Base-by-base conservation (phyloP, 805 yeast genomes). In the Blastobotrys attinorum region DNA sequence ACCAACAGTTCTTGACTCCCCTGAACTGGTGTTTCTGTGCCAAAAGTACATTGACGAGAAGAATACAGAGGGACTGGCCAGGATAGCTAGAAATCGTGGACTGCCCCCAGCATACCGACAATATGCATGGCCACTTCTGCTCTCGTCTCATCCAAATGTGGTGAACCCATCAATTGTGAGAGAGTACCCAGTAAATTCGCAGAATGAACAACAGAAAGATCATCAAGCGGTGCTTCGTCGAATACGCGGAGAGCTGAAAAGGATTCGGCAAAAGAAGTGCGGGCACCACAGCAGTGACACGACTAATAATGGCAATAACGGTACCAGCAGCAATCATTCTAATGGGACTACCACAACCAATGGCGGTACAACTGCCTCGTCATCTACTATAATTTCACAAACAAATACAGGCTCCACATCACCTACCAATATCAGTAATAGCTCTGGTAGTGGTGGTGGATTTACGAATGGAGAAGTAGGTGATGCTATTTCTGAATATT, bases 101-200 rank as follows among this genome's bases (percentile, higher is more conserved):
- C 69, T 88, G 22, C 97, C 97, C 1, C 90, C 95, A 1, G 73
- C 78, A 45, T 67, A 87, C 43, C 71, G 97, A 47, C 78, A 77
- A 51, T 69, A 73, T 45, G 83, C 85, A 5, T 89, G 97, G 97
- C 96, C 96, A 1, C 64, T 85, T 3, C 62, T 89, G 40, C 62
- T 89, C 45, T 79, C 79, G 52, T 78, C 78, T 54, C 97, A 89
- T 60, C 96, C 97, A 1, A 84, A 80, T 66, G 95, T 86, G 11
- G 63, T 76, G 25, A 70, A 78, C 40, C 96, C 96, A 0, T 82
- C 76, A 52, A 71, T 86, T 31, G 73, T 75, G 48, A 80, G 86
- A 2, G 90, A 72, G 49, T 65, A 66, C 46, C 52, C 55, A 16
- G 37, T 40, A 11, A 35, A 40, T 21, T 39, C 45, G 23, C 17